These are phyloP conservation scores for Acidiella bohemica DNA, from an alignment of 495 filamentous ascomycete genomes.

Conservation along the genomic window DNA sequence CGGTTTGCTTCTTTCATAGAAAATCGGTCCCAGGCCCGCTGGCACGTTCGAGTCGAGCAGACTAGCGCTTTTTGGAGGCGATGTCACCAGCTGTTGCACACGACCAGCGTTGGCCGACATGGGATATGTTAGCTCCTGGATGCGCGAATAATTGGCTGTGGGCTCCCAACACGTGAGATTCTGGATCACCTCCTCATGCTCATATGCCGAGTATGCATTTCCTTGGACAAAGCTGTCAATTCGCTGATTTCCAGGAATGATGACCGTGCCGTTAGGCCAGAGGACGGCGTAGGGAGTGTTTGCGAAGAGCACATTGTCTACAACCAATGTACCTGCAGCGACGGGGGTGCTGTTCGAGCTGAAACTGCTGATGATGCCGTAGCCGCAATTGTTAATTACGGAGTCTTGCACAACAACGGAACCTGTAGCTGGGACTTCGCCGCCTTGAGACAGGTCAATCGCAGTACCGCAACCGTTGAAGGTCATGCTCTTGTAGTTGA, in stretches of 20 bases:
- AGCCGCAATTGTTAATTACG: conserved; percentile 55
- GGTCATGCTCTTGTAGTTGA: conserved; percentile 66
- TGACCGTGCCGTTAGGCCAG: conserved; percentile 36
- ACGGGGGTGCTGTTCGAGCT: conserved; percentile 38
- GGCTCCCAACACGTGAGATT: conserved; percentile 18
- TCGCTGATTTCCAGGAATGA: conserved; percentile 54
- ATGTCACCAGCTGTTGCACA: too few species aligned
- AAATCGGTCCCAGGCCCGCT: too few species aligned
- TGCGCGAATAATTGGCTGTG: conserved; percentile 13
- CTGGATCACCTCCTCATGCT: neutral
- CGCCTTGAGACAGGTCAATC: conserved; percentile 64
- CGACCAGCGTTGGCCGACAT: too few species aligned
- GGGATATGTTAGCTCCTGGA: conserved; percentile 41
- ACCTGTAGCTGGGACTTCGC: conserved; percentile 52
- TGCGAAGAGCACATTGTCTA: conserved; percentile 77
- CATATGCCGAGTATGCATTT: conserved; percentile 41
- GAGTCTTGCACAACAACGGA: conserved; percentile 74
- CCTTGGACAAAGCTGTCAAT: conserved; percentile 67
- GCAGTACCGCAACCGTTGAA: conserved; percentile 73
- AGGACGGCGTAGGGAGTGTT: conserved; percentile 43
- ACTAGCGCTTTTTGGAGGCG: conserved; percentile 42
- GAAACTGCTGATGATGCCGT: conserved; percentile 64
- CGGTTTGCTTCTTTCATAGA: conserved; percentile 57
- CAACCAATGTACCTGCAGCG: conserved; percentile 62
- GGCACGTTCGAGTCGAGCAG: conserved; percentile 43